Conservation (phyloP, 768 basidiomycete genomes). For the Tulasnella sp. region DNA sequence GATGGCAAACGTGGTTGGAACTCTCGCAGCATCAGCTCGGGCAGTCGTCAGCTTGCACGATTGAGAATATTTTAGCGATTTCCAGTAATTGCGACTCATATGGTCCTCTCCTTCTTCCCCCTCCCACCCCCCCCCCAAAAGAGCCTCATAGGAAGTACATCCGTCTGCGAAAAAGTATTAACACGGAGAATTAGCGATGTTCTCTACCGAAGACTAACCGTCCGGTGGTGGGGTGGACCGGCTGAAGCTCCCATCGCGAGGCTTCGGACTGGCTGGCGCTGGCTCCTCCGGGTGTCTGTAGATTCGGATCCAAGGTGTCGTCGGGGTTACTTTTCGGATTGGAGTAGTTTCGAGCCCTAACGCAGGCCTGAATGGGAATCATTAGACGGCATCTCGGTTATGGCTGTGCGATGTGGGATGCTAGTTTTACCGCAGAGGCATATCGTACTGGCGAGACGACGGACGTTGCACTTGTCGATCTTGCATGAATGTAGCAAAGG, state of each 20-base stretch:
- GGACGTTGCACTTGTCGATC: slow-evolving; percentile 5
- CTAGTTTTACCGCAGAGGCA: neutral
- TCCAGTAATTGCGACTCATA: neutral
- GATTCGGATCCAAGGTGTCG: neutral
- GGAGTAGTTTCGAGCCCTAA: neutral
- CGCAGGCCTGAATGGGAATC: neutral
- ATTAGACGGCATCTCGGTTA: neutral
- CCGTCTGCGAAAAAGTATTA: neutral
- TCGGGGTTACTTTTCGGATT: neutral
- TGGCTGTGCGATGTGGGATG: slow-evolving; percentile 40
- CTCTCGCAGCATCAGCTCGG: too few species aligned
- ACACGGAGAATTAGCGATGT: neutral
- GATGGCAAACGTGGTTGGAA: too few species aligned
- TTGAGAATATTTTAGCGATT: too few species aligned
- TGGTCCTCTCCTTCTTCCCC: too few species aligned
- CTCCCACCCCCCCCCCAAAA: too few species aligned
- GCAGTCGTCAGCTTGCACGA: too few species aligned
- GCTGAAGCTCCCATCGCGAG: neutral
- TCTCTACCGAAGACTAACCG: neutral
- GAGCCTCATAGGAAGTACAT: neutral
- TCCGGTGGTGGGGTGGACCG: neutral
- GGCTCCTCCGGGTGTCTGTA: too few species aligned
- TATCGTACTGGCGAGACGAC: slow-evolving; percentile 6
- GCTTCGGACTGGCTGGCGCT: too few species aligned
- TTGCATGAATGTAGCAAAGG: slow-evolving; percentile 13